Evolutionary conservation across 2,329 filamentous ascomycete genomes (phyloP), one percentile per base, ranked within the genome.

Genomic region (Paecilomyces sp.): DNA sequence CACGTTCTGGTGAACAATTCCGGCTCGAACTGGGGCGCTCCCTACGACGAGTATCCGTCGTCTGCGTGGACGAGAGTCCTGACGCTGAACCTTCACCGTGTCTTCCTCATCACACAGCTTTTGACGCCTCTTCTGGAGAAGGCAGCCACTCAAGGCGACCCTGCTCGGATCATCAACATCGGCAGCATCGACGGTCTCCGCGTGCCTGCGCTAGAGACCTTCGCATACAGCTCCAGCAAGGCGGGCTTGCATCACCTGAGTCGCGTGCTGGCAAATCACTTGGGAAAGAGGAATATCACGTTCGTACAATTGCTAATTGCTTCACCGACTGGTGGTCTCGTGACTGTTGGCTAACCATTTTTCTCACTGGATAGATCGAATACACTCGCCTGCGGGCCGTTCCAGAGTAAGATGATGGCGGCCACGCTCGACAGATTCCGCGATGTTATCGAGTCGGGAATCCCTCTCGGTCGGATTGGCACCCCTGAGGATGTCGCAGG

Each of bases 331-430:
- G 18, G n/a, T 34, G 3, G 28, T 54, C 34, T 18, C 55, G 58
- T 58, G 54, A 34, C 30, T 47, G 51, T 57, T 47, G 28, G 41
- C 28, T 51, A 65, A 81, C 5, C 88, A 88, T 75, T 80, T 77
- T 34, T 81, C 84, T 0, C 80, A 75, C 62, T 33, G 57, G 55
- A 31, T 57, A 79, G 77, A 28, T 82, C 80, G 63, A 91, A 91
- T 69, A 85, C 85, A 3, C 74, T 91, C 59, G 88, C 88, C 5
- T 90, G 88, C 62, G 88, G 88, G 2, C 88, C 88, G 60, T 83
- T 83, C 63, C 75, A 81, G 53, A 80, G 77, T 31, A 80, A 81
- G 54, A 83, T 83, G 81, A 83, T 82, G 63, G 77, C 75, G n/a
- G 81, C 79, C 33, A 82, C 81, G 0, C 70, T 85, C 54, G 70